Conservation (phyloP, 768 basidiomycete species). For the Pleurotus tuber-regium region DNA sequence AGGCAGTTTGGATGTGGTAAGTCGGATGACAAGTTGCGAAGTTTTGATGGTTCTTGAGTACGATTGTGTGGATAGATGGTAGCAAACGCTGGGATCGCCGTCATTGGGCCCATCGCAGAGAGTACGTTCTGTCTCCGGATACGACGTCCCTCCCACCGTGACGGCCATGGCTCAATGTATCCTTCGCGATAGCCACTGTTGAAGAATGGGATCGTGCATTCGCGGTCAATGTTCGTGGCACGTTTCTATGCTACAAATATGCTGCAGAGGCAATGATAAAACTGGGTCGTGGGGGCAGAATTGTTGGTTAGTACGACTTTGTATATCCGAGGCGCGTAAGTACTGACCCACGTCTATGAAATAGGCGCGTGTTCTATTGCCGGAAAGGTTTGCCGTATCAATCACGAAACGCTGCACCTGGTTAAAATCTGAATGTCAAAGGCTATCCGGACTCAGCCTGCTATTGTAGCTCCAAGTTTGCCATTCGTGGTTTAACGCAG, state of each 20-base stretch:
- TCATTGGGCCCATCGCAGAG: conserved; percentile 17
- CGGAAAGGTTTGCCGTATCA: too few relatives aligned
- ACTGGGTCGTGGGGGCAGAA: conserved; percentile 32
- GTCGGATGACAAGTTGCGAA: too few relatives aligned
- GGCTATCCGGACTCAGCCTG: conserved; percentile 14
- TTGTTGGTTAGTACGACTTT: too few relatives aligned
- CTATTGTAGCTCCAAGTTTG: conserved; percentile 40
- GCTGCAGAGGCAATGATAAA: conserved; percentile 31
- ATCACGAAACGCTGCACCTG: too few relatives aligned
- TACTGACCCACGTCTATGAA: too few relatives aligned
- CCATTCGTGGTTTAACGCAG: conserved; percentile 34
- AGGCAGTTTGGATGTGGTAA: conserved; percentile 30
- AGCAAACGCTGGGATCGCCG: conserved; percentile 32
- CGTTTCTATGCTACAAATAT: conserved; percentile 30
- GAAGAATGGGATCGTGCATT: conserved; percentile 27
- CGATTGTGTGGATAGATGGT: conserved; percentile 25
- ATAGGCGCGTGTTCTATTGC: conserved; percentile 22
- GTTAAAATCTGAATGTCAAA: too few relatives aligned
- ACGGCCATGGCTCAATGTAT: neutral
- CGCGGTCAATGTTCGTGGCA: conserved; percentile 27
- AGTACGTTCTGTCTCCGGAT: conserved; percentile 18
- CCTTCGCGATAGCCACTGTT: conserved; percentile 15
- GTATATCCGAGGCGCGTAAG: too few relatives aligned
- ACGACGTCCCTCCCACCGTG: too few relatives aligned
- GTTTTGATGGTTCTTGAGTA: too few relatives aligned